Evolutionary conservation across 192 early-diverging fungal species (phyloP).

Genomic region (Coemansia sp.): DNA sequence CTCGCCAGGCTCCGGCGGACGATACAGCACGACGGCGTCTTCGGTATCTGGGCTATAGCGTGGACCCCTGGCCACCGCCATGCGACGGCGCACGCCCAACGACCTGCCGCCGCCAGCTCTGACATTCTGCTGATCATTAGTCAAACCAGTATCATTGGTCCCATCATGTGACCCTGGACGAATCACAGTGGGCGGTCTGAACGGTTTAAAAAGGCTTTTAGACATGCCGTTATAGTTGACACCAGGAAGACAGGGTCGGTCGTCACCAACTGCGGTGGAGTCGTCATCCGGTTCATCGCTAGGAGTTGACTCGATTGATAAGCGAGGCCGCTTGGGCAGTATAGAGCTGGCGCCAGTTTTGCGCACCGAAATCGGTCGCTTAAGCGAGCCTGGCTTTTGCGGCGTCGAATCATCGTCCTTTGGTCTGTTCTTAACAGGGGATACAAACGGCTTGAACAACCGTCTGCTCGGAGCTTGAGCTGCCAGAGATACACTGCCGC

Average conservation of each 20-base stretch:
- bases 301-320: not conserved
- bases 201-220: conserved; percentile 49
- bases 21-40: conserved; percentile 83
- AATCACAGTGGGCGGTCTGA: conserved; percentile 35
- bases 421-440: conserved; percentile 29
- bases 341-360: conserved; percentile 8
- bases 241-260: conserved; percentile 31
- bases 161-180: conserved; percentile 4
- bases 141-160: not conserved
- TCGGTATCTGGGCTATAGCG: conserved; percentile 82
- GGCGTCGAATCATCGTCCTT: not conserved
- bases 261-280: conserved; percentile 1
- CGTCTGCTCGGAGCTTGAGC: conserved; percentile 35
- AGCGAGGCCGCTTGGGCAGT: conserved; percentile 20
- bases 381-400: conserved; percentile 21
- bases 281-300: conserved; percentile 12
- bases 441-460: conserved; percentile 48
- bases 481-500: conserved; percentile 24
- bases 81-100: conserved; percentile 63
- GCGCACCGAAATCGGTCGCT: conserved; percentile 38
- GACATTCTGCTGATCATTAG: not conserved
- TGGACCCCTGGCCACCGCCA: conserved; percentile 55
- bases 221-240: conserved; percentile 55
- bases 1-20: conserved; percentile 63
- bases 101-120: conserved; percentile 16